phyloP scores from a whole-genome alignment of 1,284 basidiomycete species.

The Athelia psychrophila region DNA sequence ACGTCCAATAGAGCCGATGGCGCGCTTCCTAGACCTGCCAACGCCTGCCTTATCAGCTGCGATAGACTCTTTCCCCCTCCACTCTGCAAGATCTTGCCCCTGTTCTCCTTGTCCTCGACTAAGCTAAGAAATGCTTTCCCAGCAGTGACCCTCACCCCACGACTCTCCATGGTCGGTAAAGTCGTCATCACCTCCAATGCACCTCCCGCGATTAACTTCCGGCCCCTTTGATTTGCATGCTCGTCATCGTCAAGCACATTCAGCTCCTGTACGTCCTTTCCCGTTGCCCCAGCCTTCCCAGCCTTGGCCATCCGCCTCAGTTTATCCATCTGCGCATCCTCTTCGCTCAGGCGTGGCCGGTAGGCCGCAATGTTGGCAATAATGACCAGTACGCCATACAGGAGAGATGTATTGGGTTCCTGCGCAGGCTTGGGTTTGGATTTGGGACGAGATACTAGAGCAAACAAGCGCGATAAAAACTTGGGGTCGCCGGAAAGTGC shows the following conservation, averaged over 20 bases:
- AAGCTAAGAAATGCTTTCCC: slow-evolving; percentile 67
- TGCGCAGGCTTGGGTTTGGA: slow-evolving; percentile 20
- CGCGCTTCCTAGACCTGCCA: slow-evolving; percentile 22
- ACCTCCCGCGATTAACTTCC: slow-evolving; percentile 55
- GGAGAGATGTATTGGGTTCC: slow-evolving; percentile 45
- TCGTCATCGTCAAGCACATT: slow-evolving; percentile 54
- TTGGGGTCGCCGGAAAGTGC: slow-evolving; percentile 48
- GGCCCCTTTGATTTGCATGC: slow-evolving; percentile 59
- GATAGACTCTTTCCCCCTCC: slow-evolving; percentile 80
- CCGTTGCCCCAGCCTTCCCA: slow-evolving; percentile 23
- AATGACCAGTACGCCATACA: slow-evolving; percentile 77
- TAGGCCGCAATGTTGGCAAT: slow-evolving; percentile 73
- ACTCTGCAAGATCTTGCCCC: slow-evolving; percentile 79
- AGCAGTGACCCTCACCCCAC: slow-evolving; percentile 46
- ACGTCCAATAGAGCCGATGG: slow-evolving; percentile 33
- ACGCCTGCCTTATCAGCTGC: slow-evolving; percentile 51
- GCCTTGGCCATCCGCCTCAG: slow-evolving; percentile 70
- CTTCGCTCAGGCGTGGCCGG: slow-evolving; percentile 67
- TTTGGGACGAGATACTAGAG: slow-evolving; percentile 53
- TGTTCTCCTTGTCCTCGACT: slow-evolving; percentile 72
- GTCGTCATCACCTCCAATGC: slow-evolving; percentile 61
- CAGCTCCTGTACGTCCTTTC: slow-evolving; percentile 11
- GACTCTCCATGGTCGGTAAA: slow-evolving; percentile 55
- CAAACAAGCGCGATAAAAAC: slow-evolving; percentile 64
- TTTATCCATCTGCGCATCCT: slow-evolving; percentile 79